Conservation (phyloP, 1,284 basidiomycete genomes). For the Ustilago xerochloae region DNA sequence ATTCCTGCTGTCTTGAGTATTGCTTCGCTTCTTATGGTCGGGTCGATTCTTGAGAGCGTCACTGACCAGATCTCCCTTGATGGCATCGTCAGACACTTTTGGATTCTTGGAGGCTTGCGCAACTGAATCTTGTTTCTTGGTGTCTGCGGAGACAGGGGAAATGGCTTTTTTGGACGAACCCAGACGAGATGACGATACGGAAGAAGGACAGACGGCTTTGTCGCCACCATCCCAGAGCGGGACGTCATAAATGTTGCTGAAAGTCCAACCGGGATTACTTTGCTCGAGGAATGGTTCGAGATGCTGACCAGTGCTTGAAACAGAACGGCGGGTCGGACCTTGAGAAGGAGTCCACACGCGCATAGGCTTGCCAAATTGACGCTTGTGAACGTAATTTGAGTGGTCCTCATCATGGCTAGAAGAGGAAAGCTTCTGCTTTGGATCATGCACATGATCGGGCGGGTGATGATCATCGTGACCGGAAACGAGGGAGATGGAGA, state of each 20-base stretch:
- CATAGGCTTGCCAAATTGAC: constrained; percentile 10
- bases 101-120: too few species aligned
- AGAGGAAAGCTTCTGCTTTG: not conserved
- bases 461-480: not conserved
- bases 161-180: not conserved
- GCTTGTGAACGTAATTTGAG: not conserved
- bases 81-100: not conserved
- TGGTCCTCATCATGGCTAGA: not conserved
- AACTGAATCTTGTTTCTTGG: too few species aligned
- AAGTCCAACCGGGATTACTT: constrained; percentile 16
- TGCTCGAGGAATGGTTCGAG: constrained; percentile 23
- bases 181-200: not conserved
- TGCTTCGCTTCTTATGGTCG: not conserved
- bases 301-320: not conserved
- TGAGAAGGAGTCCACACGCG: constrained; percentile 30
- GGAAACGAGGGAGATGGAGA: not conserved
- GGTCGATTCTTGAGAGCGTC: not conserved
- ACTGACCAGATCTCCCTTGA: not conserved
- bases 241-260: constrained; percentile 18
- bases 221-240: constrained; percentile 33
- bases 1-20: not conserved
- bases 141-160: too few species aligned
- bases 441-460: not conserved
- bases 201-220: constrained; percentile 7
- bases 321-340: constrained; percentile 15